These are phyloP conservation scores for Ascochyta fabae DNA, from an alignment of 2,329 filamentous ascomycete species.

Conservation along the genomic window DNA sequence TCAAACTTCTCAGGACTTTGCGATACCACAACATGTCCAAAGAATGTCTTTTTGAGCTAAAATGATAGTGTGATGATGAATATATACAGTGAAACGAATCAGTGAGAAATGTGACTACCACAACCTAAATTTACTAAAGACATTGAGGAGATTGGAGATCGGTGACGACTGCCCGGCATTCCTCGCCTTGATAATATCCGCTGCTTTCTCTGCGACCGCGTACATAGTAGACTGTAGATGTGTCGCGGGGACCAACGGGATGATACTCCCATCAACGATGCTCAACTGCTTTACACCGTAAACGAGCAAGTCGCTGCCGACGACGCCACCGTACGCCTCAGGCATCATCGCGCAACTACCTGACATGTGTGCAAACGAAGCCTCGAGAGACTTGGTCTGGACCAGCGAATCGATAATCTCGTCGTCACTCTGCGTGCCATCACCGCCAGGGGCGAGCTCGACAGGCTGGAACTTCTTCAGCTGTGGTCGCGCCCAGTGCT, in stretches of 20 bases:
- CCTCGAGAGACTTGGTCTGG: conserved; percentile 18
- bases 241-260: conserved; percentile 38
- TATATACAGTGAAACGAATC: conserved; percentile 6
- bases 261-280: conserved; percentile 42
- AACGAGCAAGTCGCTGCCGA: conserved; percentile 30
- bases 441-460: conserved; percentile 36
- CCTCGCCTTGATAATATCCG: conserved; percentile 40
- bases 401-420: conserved; percentile 31
- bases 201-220: conserved; percentile 42
- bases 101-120: not conserved
- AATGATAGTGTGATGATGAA: not conserved
- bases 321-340: conserved; percentile 35
- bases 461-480: conserved; percentile 42
- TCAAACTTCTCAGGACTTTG: no score
- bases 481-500: conserved; percentile 40
- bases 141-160: not conserved
- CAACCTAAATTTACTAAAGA: not conserved
- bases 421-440: conserved; percentile 30
- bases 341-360: conserved; percentile 42
- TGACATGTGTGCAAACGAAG: conserved; percentile 37
- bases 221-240: conserved; percentile 42
- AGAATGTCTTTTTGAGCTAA: no score
- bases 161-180: not conserved
- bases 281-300: conserved; percentile 35
- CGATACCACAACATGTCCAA: no score